Conservation (phyloP, 83 land plant genomes). For the Isoetes engelmannii region DNA sequence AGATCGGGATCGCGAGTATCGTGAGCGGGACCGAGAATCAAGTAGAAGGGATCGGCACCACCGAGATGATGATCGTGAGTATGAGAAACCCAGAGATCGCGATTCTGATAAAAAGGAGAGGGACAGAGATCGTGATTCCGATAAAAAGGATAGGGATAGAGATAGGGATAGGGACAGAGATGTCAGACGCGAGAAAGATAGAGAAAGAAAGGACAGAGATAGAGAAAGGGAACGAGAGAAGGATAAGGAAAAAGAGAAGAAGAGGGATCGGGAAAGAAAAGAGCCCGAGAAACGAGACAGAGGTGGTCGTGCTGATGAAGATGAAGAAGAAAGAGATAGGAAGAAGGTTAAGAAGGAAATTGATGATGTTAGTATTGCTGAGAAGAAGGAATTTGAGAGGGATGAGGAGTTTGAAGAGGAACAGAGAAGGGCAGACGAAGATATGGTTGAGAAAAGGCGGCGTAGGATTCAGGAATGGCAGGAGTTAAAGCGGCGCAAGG, state of each 20-base stretch:
- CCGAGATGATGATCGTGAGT: too few relatives aligned
- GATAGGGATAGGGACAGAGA: slow-evolving; percentile 37
- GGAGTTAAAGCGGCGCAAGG: slow-evolving; percentile 68
- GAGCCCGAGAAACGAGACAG: not conserved
- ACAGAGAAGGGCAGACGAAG: slow-evolving; percentile 73
- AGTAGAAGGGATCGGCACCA: too few relatives aligned
- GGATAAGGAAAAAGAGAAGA: slow-evolving; percentile 21
- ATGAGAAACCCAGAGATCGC: too few relatives aligned
- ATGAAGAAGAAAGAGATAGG: slow-evolving; percentile 23
- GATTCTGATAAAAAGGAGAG: slow-evolving; percentile 13
- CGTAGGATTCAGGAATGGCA: slow-evolving; percentile 98
- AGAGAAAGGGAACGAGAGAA: slow-evolving; percentile 20
- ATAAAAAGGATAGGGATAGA: slow-evolving; percentile 12
- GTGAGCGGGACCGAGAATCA: slow-evolving; percentile 14
- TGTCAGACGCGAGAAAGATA: slow-evolving; percentile 30
- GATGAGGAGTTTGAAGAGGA: slow-evolving; percentile 73
- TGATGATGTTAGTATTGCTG: slow-evolving; percentile 18
- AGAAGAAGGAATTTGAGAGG: slow-evolving; percentile 29
- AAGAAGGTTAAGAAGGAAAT: slow-evolving; percentile 22
- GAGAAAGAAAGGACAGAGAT: slow-evolving; percentile 11
- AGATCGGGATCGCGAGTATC: slow-evolving; percentile 17
- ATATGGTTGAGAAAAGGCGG: slow-evolving; percentile 70
- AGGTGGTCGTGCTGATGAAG: slow-evolving; percentile 22
- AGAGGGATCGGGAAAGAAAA: slow-evolving; percentile 21
- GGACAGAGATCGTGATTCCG: slow-evolving; percentile 24